Evolutionary conservation across 768 basidiomycete genomes (phyloP), one percentile per base, ranked within the genome.

Genomic region (Amanita subjunquillea): DNA sequence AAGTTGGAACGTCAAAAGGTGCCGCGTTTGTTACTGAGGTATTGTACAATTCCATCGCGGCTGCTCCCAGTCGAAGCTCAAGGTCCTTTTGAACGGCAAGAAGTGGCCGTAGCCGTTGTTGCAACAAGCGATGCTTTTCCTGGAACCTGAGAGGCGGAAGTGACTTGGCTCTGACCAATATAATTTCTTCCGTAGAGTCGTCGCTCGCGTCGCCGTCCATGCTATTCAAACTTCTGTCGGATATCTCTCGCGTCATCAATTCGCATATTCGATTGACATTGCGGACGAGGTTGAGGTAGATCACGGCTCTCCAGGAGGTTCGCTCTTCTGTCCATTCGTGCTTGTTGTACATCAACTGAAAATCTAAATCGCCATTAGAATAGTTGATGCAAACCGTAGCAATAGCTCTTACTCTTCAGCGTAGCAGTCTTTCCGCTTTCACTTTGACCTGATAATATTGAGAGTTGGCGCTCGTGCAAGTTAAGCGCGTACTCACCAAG

Each of bases 401-500:
- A 54, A n/a, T 20, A 25, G 38, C 51, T 49, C 51, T 29, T 58
- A 87, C 86, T 89, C 67, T 90, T 90, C 51, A 90, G 62, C 0
- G 86, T 87, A 25, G 87, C 85, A 0, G 85, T 86, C 65, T 90
- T 90, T 30, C 83, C 87, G 60, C 83, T 85, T 69, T 87, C 85
- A 55, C 82, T 83, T 65, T 85, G 84, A 15, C 78, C 77, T 75
- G 53, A 9, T 8, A 17, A 9, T 20, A 9, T 13, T 36, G 17
- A 50, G 25, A n/a, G 29, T 20, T n/a, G 37, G 8, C 7, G 36
- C 8, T 22, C 37, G 20, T 22, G 10, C 2, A 7, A 4, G 36
- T 27, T 27, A 6, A 23, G 7, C 48, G 46, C 27, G 37, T 12
- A 66, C 70, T 57, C 55, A 68, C 86, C 86, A 4, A 91, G 74